Percentiles rank a stretch among this genome's conserved stretches.
Conservation (phyloP, 2,329 filamentous ascomycete genomes). For the Pestalotiopsis sp. region DNA sequence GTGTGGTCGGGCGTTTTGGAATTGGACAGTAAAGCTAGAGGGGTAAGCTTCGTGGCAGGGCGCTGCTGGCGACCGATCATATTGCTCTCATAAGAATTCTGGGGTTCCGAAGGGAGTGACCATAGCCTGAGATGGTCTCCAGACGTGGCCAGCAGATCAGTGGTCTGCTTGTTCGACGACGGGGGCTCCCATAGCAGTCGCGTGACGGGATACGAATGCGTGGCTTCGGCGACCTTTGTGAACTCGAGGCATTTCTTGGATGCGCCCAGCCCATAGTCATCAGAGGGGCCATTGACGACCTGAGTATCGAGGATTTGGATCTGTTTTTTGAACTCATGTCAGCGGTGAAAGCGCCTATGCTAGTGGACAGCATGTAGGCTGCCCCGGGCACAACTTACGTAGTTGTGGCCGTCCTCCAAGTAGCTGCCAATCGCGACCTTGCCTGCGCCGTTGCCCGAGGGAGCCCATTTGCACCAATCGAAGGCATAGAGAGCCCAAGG, state of each 20-base stretch:
- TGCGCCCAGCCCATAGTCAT: conserved; percentile 69
- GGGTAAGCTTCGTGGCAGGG: conserved; percentile 79
- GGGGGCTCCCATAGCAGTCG: conserved; percentile 95
- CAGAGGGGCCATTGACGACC: conserved; percentile 69
- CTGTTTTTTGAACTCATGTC: conserved; percentile 44
- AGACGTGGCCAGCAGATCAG: conserved; percentile 91
- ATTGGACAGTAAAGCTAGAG: conserved; percentile 90
- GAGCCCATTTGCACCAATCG: conserved; percentile 99
- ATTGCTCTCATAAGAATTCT: conserved; percentile 65
- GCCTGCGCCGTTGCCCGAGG: conserved; percentile 77
- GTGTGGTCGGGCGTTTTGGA: conserved; percentile 99
- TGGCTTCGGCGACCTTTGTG: conserved; percentile 91
- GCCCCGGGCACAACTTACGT: conserved; percentile 58
- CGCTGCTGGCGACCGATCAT: conserved; percentile 61
- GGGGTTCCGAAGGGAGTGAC: conserved; percentile 78
- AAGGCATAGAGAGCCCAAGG: conserved; percentile 96
- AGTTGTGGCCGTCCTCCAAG: conserved; percentile 96
- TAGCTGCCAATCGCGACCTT: conserved; percentile 97
- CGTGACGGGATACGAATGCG: conserved; percentile 96
- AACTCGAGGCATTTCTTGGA: conserved; percentile 84
- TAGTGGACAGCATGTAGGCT: not conserved
- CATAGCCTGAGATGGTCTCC: conserved; percentile 92
- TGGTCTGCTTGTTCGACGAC: conserved; percentile 91
- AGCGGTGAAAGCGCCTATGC: not conserved
- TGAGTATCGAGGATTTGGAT: conserved; percentile 97